Conservation (phyloP, 306 rosid species). For the Arachis stenosperma region DNA sequence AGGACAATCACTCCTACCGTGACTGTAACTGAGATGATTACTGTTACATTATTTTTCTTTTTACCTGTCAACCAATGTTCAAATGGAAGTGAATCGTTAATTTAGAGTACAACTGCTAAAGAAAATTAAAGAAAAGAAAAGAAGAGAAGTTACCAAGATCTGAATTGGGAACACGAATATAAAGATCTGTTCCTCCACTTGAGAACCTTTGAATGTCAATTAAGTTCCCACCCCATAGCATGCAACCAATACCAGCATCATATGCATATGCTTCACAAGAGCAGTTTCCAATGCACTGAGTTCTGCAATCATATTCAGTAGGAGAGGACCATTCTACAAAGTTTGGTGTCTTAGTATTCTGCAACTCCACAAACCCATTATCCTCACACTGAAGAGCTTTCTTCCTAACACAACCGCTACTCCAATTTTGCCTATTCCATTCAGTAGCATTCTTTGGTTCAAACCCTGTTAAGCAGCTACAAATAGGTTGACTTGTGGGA, state of each 20-base stretch:
- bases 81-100: not conserved
- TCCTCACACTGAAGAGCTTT: slow-evolving; percentile 12
- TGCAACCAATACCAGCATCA: slow-evolving; percentile 33
- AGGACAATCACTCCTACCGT: not conserved
- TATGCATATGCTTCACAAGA: slow-evolving; percentile 34
- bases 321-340: not conserved
- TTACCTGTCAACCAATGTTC: not conserved
- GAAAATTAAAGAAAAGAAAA: too few relatives aligned
- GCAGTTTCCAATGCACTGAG: slow-evolving; percentile 29
- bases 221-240: slow-evolving; percentile 20
- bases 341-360: slow-evolving; percentile 8
- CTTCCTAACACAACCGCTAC: slow-evolving; percentile 44
- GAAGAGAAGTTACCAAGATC: slow-evolving; percentile 37
- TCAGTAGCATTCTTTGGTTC: slow-evolving; percentile 29
- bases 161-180: slow-evolving; percentile 24
- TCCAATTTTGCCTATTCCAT: slow-evolving; percentile 42
- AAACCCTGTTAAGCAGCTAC: slow-evolving; percentile 54
- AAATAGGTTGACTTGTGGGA: slow-evolving; percentile 2
- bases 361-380: slow-evolving; percentile 23
- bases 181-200: slow-evolving; percentile 26
- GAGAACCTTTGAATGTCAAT: slow-evolving; percentile 28
- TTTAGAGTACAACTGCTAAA: not conserved
- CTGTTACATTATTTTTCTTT: not conserved
- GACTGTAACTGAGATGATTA: slow-evolving; percentile 7
- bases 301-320: not conserved